Evolutionary conservation across 2,329 filamentous ascomycete species (phyloP).

Genomic region (Celoporthe dispersa): DNA sequence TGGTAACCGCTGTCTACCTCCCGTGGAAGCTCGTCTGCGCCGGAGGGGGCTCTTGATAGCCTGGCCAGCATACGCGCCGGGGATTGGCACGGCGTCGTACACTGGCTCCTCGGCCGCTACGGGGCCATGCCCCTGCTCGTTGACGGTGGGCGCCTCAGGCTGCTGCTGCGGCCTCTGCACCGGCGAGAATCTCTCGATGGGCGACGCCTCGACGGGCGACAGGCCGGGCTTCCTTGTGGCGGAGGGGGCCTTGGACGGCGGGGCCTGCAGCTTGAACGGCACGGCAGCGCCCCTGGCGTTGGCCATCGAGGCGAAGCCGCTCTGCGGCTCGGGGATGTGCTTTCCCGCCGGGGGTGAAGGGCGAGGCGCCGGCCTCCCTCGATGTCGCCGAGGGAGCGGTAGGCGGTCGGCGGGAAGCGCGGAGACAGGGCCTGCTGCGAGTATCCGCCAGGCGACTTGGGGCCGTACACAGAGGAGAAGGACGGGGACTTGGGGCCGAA

Average conservation of each 20-base stretch:
- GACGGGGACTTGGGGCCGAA: slow-evolving; percentile 73
- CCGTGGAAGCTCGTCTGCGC: slow-evolving; percentile 49
- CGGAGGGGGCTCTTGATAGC: slow-evolving; percentile 57
- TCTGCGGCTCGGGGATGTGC: slow-evolving; percentile 65
- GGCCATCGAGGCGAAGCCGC: slow-evolving; percentile 58
- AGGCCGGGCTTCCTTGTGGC: slow-evolving; percentile 71
- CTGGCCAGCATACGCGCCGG: slow-evolving; percentile 74
- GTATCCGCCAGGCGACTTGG: slow-evolving; percentile 43
- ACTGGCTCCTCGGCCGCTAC: slow-evolving; percentile 79
- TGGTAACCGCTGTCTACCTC: slow-evolving; percentile 26
- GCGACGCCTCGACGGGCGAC: slow-evolving; percentile 49
- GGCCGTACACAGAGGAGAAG: slow-evolving; percentile 39
- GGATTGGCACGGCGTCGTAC: slow-evolving; percentile 87
- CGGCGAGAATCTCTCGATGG: slow-evolving; percentile 28
- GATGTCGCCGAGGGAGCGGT: slow-evolving; percentile 48
- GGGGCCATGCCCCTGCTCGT: slow-evolving; percentile 62
- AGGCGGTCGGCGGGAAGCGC: slow-evolving; percentile 60
- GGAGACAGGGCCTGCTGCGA: slow-evolving; percentile 61
- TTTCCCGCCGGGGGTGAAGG: slow-evolving; percentile 56
- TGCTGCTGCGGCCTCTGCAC: slow-evolving; percentile 36
- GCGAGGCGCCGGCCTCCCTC: slow-evolving; percentile 40
- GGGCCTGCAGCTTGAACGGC: slow-evolving; percentile 85
- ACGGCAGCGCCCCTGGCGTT: slow-evolving; percentile 42
- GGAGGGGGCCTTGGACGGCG: slow-evolving; percentile 76
- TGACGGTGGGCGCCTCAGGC: slow-evolving; percentile 46